Percentiles rank a stretch among this genome's conserved stretches.
Conservation (phyloP, 2,329 filamentous ascomycete species). For the Fusarium pseudograminearum region DNA sequence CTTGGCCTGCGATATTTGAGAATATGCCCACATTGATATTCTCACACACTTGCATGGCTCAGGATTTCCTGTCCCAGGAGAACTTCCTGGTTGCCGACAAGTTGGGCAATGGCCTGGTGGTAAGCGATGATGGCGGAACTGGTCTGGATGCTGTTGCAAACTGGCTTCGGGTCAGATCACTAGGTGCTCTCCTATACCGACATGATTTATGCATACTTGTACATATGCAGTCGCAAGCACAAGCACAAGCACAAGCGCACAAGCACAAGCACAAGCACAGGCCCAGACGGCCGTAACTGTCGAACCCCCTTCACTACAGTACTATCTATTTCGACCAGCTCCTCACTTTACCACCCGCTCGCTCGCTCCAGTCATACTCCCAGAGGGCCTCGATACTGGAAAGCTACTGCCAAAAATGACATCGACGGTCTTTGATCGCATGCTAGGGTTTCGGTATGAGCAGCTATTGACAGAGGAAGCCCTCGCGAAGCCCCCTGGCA, state of each 20-base stretch:
- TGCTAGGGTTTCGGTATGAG: constrained; percentile 52
- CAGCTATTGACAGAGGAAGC: constrained; percentile 44
- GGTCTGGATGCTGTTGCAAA: constrained; percentile 49
- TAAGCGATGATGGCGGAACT: constrained; percentile 12
- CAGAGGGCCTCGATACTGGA: constrained; percentile 1
- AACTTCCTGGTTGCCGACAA: constrained; percentile 20
- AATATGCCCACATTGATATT: constrained; percentile 48
- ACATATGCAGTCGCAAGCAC: constrained; percentile 47
- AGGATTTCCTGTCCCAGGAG: constrained; percentile 48
- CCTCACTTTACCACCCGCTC: constrained; percentile 33
- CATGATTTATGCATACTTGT: constrained; percentile 55
- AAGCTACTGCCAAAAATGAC: constrained; percentile 34
- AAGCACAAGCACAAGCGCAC: not conserved
- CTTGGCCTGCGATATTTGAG: constrained; percentile 49
- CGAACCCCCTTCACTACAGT: constrained; percentile 46
- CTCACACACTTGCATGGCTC: constrained; percentile 51
- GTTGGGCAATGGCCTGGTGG: constrained; percentile 43
- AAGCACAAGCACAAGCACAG: not conserved
- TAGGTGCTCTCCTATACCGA: constrained; percentile 53
- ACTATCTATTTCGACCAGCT: constrained; percentile 54
- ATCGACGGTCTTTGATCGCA: constrained; percentile 44
- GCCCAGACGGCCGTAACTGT: not conserved
- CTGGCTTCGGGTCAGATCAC: constrained; percentile 52
- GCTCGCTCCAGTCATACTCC: constrained; percentile 44
- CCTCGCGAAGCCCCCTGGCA: constrained; percentile 27